A percentile compares a stretch with the other conserved stretches of the same genome.
Evolutionary conservation across 2,329 filamentous ascomycete genomes (phyloP).

Genomic region (Phoma sp.): DNA sequence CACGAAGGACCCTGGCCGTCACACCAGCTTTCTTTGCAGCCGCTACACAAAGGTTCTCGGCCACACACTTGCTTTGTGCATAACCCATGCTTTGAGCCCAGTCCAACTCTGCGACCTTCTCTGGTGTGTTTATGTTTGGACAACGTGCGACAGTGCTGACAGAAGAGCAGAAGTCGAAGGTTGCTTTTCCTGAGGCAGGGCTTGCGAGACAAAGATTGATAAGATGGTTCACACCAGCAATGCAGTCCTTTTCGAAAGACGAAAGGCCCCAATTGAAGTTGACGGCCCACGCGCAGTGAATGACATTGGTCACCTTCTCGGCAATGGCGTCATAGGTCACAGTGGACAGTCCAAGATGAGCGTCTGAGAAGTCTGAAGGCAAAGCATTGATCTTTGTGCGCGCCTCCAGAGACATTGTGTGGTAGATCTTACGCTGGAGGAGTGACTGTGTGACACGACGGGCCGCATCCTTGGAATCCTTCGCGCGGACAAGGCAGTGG

Average conservation of each 20-base stretch:
- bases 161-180: slow-evolving; percentile 57
- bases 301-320: slow-evolving; percentile 50
- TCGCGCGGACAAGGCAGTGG: slow-evolving; percentile 62
- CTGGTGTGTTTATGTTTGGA: slow-evolving; percentile 29
- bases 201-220: slow-evolving; percentile 49
- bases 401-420: slow-evolving; percentile 30
- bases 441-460: slow-evolving; percentile 49
- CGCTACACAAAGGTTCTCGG: slow-evolving; percentile 52
- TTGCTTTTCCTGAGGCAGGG: slow-evolving; percentile 44
- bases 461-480: slow-evolving; percentile 39
- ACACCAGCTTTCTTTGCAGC: slow-evolving; percentile 28
- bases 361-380: slow-evolving; percentile 49
- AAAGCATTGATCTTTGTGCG: slow-evolving; percentile 46
- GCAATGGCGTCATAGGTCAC: slow-evolving; percentile 22
- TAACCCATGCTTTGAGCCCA: slow-evolving; percentile 62
- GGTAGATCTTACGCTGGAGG: slow-evolving; percentile 47
- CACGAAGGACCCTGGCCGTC: slow-evolving; percentile 36
- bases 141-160: slow-evolving; percentile 54
- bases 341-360: slow-evolving; percentile 50
- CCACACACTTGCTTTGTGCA: slow-evolving; percentile 58
- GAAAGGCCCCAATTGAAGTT: slow-evolving; percentile 63
- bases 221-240: slow-evolving; percentile 57
- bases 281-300: slow-evolving; percentile 63
- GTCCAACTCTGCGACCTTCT: slow-evolving; percentile 40
- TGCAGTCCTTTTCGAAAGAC: slow-evolving; percentile 58